A percentile compares a stretch with the other conserved stretches of the same genome.
Evolutionary conservation across 2,329 filamentous ascomycete genomes (phyloP).

Genomic region (Monosporascus sp.): DNA sequence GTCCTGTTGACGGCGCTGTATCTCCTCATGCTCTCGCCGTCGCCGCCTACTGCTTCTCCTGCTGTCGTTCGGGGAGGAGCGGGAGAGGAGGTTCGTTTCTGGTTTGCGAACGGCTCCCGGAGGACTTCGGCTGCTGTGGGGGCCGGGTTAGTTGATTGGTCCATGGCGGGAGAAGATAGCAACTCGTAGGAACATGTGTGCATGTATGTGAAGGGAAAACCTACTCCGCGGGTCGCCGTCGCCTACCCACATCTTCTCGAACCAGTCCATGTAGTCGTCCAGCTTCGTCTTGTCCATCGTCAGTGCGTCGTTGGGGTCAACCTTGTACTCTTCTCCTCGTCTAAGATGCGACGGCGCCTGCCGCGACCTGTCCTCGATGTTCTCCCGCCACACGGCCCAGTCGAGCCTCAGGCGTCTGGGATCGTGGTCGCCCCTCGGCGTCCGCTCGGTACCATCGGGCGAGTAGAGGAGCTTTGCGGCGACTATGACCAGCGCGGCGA

Average conservation of each 20-base stretch:
- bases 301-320: constrained; percentile 26
- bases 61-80: not conserved
- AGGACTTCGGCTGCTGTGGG: constrained; percentile 17
- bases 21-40: constrained; percentile 7
- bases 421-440: constrained; percentile 45
- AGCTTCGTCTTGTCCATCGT: constrained; percentile 54
- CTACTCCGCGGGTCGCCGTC: constrained; percentile 35
- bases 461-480: constrained; percentile 77
- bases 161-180: not conserved
- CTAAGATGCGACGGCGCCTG: constrained; percentile 13
- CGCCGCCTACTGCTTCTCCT: constrained; percentile 2
- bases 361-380: constrained; percentile 32
- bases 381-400: constrained; percentile 65
- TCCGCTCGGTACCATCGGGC: constrained; percentile 54
- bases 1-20: constrained; percentile 16
- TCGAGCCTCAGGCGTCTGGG: constrained; percentile 57
- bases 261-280: constrained; percentile 77
- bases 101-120: constrained; percentile 17
- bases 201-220: constrained; percentile 1
- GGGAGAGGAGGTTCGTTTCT: constrained; percentile 7
- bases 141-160: not conserved
- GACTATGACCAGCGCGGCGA: constrained; percentile 67
- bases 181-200: not conserved
- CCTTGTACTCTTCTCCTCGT: constrained; percentile 24
- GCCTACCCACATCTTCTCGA: constrained; percentile 59